These are phyloP conservation scores for Penicillium olsonii DNA, from an alignment of 2,329 filamentous ascomycete species.

Conservation along the genomic window DNA sequence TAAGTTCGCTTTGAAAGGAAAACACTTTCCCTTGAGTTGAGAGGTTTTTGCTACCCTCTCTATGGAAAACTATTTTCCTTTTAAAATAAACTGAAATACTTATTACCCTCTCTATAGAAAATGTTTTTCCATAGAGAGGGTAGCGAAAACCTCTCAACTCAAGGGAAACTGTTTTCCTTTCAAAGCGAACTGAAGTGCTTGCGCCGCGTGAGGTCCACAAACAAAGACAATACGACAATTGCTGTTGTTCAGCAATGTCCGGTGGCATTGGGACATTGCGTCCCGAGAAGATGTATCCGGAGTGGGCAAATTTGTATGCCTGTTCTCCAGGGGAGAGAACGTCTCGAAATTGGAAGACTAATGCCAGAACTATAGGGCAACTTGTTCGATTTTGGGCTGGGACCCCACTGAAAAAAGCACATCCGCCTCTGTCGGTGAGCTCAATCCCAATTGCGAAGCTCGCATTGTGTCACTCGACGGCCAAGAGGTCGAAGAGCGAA, in stretches of 20 bases:
- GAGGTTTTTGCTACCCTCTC: not conserved
- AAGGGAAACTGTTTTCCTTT: not conserved
- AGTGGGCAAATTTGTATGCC: not conserved
- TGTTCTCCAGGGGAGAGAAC: no score
- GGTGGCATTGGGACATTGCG: not conserved
- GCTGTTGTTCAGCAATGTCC: not conserved
- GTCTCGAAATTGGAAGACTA: slow-evolving; percentile 3
- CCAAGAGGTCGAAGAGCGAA: slow-evolving; percentile 51
- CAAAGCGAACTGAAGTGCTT: not conserved
- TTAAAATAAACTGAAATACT: no score
- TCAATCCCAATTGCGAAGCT: slow-evolving; percentile 68
- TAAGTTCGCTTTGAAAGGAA: not conserved
- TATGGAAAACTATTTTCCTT: no score
- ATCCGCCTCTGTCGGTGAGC: slow-evolving; percentile 59
- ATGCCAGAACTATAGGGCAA: slow-evolving; percentile 46
- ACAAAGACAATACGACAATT: not conserved
- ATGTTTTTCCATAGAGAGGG: no score
- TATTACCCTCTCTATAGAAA: no score
- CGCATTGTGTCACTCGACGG: slow-evolving; percentile 60
- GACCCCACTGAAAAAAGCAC: slow-evolving; percentile 53
- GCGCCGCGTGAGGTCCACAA: not conserved
- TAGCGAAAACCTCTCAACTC: not conserved
- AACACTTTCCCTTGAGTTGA: not conserved
- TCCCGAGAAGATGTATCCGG: not conserved
- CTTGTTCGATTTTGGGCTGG: slow-evolving; percentile 69